Evolutionary conservation across 1,284 basidiomycete species (phyloP).

Genomic region (Abortiporus biennis): DNA sequence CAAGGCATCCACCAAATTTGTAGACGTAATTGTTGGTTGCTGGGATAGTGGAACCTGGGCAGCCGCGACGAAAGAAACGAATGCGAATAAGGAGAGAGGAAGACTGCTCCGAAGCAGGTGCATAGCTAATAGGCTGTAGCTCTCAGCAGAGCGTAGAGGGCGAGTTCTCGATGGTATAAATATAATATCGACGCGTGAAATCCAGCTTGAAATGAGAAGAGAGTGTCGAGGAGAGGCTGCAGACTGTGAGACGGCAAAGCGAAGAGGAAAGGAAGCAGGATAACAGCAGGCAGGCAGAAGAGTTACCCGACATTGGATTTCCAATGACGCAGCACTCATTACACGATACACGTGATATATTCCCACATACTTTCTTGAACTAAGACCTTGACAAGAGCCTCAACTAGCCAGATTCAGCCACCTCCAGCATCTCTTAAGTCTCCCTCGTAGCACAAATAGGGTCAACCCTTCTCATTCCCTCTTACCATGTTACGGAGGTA

Average conservation of each 20-base stretch:
- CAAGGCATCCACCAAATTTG: constrained; percentile 78
- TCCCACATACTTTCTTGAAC: too few relatives aligned
- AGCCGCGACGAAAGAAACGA: constrained; percentile 23
- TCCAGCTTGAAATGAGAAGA: neutral
- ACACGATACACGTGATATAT: too few relatives aligned
- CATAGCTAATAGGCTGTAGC: constrained; percentile 2
- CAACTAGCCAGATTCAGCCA: too few relatives aligned
- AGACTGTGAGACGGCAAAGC: too few relatives aligned
- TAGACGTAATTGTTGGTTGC: constrained; percentile 24
- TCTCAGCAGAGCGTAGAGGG: constrained; percentile 2
- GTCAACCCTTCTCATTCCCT: neutral
- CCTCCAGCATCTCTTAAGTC: too few relatives aligned
- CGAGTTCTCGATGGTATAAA: constrained; percentile 4
- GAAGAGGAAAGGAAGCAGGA: neutral
- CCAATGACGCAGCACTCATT: too few relatives aligned
- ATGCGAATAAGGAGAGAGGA: constrained; percentile 30
- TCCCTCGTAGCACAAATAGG: too few relatives aligned
- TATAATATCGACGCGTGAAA: constrained; percentile 4
- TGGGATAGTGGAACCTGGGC: constrained; percentile 27
- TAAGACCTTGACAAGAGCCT: too few relatives aligned
- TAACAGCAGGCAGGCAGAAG: neutral
- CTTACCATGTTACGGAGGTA: neutral
- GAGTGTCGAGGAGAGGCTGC: constrained; percentile 5
- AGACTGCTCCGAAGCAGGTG: constrained; percentile 26
- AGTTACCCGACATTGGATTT: too few relatives aligned